Percentiles rank a stretch among this genome's conserved stretches.
phyloP scores from a whole-genome alignment of 1,284 basidiomycete genomes.

The Melampsora larici-populina region DNA sequence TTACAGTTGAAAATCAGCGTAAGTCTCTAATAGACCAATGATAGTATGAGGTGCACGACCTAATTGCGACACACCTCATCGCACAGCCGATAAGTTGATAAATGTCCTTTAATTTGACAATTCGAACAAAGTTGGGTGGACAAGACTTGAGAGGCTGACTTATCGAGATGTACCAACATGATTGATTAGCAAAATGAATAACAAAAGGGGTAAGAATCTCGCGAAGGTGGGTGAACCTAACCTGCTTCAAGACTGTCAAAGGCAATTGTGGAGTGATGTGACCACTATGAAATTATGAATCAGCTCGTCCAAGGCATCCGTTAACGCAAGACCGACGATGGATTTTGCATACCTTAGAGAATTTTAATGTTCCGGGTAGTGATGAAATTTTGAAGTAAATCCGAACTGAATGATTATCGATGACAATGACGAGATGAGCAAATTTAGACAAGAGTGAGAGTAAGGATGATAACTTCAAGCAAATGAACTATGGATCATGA shows the following conservation, averaged over 20 bases:
- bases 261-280: conserved; percentile 96
- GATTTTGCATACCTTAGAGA: too few species aligned
- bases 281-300: conserved; percentile 94
- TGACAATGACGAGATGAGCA: too few species aligned
- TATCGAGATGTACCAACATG: conserved; percentile 72
- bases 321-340: conserved; percentile 95
- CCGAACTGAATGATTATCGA: too few species aligned
- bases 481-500: too few species aligned
- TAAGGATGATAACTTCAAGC: too few species aligned
- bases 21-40: background rate
- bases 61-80: conserved; percentile 68
- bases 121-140: conserved; percentile 87
- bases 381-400: too few species aligned
- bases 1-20: background rate
- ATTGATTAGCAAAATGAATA: background rate
- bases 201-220: background rate
- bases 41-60: background rate
- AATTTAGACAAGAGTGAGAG: too few species aligned
- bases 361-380: too few species aligned
- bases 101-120: conserved; percentile 82
- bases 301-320: conserved; percentile 97
- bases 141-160: conserved; percentile 82
- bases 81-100: conserved; percentile 86
- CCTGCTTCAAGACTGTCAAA: conserved; percentile 94
- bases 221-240: conserved; percentile 54